phyloP scores from a whole-genome alignment of 108 stramenopile genomes.

The Cylindrotheca fusiformis region DNA sequence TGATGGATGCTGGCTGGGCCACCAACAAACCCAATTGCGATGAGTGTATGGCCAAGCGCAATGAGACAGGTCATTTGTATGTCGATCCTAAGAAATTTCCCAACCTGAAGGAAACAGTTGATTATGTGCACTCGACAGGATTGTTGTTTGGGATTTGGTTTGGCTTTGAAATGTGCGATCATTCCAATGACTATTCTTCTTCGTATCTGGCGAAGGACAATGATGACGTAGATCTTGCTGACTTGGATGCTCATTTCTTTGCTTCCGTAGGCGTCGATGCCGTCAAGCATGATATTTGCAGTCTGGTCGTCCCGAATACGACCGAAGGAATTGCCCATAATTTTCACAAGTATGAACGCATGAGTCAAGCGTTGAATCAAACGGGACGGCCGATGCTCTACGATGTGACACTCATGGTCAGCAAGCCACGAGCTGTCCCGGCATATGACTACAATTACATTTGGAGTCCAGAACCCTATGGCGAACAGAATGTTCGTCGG shows the following conservation, averaged over 20 bases:
- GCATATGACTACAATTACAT: conserved; percentile 6
- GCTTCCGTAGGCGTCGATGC: conserved; percentile 5
- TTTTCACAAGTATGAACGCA: not conserved
- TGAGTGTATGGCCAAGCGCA: not conserved
- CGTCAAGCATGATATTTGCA: conserved; percentile 5
- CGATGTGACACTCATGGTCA: not conserved
- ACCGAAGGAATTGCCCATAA: not conserved
- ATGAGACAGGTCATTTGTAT: not conserved
- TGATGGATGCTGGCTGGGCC: conserved; percentile 4
- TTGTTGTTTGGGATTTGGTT: conserved; percentile 4
- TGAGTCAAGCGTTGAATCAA: not conserved
- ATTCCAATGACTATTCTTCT: too few relatives aligned
- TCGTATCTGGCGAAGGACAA: not conserved
- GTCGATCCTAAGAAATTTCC: conserved; percentile 1
- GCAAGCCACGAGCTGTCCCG: not conserved
- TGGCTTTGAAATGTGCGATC: conserved; percentile 7
- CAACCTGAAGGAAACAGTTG: conserved; percentile 1
- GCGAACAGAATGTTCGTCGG: not conserved
- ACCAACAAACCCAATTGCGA: not conserved
- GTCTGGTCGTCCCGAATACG: not conserved
- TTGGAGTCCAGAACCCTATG: conserved; percentile 7
- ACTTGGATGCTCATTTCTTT: conserved; percentile 6
- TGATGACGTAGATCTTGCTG: not conserved
- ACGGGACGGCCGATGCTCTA: conserved; percentile 6
- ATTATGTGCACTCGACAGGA: not conserved